These are phyloP conservation scores for Solanum dulcamara DNA, from an alignment of 257 asterid species.

Conservation along the genomic window DNA sequence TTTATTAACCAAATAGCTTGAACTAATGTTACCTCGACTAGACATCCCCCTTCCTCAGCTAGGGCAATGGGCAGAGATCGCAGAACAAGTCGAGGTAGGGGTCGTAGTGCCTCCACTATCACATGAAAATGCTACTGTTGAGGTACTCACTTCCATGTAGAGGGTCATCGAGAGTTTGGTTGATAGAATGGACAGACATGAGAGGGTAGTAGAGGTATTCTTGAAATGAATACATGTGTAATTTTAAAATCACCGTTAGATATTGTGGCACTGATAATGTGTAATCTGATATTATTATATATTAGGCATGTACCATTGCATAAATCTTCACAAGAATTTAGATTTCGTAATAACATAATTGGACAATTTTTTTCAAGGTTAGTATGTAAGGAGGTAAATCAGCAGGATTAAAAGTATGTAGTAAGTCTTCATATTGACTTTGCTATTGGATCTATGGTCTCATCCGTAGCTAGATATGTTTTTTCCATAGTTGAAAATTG, in stretches of 20 bases:
- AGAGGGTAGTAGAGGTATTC: not conserved
- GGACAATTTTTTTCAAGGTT: not conserved
- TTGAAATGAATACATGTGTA: not conserved
- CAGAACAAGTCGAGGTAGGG: no score
- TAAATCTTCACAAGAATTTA: not conserved
- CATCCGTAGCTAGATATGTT: not conserved
- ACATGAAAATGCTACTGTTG: no score
- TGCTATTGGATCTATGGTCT: not conserved
- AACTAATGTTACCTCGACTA: no score
- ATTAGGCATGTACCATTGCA: not conserved
- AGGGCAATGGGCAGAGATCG: no score
- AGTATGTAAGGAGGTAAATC: not conserved
- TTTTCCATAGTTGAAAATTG: not conserved
- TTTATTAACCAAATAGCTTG: no score
- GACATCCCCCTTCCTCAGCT: no score
- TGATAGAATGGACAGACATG: no score
- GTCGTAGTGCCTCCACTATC: no score
- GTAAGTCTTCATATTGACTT: not conserved
- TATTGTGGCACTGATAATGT: not conserved
- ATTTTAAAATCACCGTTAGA: not conserved
- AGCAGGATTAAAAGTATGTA: not conserved
- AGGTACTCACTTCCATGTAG: no score
- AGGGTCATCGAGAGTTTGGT: no score
- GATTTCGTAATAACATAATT: not conserved
- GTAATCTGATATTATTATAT: not conserved